phyloP scores from a whole-genome alignment of 495 filamentous ascomycete genomes.

The Extremus antarcticus region DNA sequence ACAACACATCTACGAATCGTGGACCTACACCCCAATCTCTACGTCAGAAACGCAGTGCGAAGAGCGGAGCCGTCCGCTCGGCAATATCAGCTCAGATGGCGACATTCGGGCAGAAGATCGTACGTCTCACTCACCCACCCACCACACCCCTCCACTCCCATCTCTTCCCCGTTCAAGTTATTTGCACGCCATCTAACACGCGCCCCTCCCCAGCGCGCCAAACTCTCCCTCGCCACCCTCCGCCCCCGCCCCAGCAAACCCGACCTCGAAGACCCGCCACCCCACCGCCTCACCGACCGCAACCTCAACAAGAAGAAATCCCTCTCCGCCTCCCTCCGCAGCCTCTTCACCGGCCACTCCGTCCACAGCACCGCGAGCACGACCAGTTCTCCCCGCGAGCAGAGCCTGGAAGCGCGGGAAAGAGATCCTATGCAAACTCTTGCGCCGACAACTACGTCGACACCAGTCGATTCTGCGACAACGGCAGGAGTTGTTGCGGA shows the following conservation, averaged over 20 bases:
- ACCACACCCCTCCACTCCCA: too few relatives aligned
- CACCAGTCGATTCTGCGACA: not conserved
- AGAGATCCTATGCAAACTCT: not conserved
- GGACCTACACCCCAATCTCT: not conserved
- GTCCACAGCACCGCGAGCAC: not conserved
- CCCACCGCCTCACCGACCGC: not conserved
- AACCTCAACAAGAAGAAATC: constrained; percentile 2
- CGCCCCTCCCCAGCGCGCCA: not conserved
- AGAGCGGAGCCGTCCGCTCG: too few relatives aligned
- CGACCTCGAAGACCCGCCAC: not conserved
- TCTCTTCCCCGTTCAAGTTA: too few relatives aligned
- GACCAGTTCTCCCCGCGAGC: not conserved
- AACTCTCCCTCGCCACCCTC: not conserved
- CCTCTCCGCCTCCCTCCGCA: constrained; percentile 6
- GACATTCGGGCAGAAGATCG: too few relatives aligned
- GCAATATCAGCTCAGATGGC: not conserved
- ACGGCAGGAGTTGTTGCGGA: not conserved
- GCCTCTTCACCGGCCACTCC: constrained; percentile 8
- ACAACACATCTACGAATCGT: not conserved
- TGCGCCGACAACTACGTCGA: constrained; percentile 1
- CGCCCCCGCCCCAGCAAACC: not conserved
- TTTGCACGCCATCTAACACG: too few relatives aligned
- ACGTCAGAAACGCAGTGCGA: not conserved
- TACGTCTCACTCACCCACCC: too few relatives aligned
- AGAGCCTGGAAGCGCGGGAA: not conserved